These are phyloP conservation scores for Chalciporus sphaerocephalus DNA, from an alignment of 768 basidiomycete genomes.

Conservation along the genomic window DNA sequence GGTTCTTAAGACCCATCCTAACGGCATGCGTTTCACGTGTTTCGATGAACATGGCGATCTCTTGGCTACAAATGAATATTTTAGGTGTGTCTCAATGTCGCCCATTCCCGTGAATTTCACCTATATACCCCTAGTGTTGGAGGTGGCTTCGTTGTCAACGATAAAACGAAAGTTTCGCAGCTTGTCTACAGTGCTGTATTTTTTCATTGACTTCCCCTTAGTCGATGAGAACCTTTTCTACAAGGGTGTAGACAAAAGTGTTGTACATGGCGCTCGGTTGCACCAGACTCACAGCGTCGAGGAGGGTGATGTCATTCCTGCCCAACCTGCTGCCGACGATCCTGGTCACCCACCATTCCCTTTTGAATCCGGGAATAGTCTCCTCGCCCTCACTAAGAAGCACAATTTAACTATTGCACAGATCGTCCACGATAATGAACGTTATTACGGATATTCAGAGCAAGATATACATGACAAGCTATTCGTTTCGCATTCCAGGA, in stretches of 20 bases:
- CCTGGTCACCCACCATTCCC: conserved; percentile 74
- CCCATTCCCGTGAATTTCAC: not conserved
- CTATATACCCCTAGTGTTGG: conserved; percentile 54
- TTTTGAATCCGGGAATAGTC: conserved; percentile 71
- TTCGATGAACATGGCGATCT: conserved; percentile 80
- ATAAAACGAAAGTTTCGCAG: conserved; percentile 75
- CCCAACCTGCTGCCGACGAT: conserved; percentile 18
- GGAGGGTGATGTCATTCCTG: conserved; percentile 13
- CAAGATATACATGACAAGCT: conserved; percentile 75
- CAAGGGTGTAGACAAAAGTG: conserved; percentile 80
- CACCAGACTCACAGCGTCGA: conserved; percentile 55
- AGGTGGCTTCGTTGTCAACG: conserved; percentile 93
- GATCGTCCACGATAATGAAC: conserved; percentile 90
- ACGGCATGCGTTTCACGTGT: conserved; percentile 90
- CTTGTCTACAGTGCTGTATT: not conserved
- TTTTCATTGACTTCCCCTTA: conserved; percentile 24
- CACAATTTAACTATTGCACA: conserved; percentile 93
- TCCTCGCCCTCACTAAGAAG: conserved; percentile 70
- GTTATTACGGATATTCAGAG: conserved; percentile 70
- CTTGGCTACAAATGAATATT: conserved; percentile 93
- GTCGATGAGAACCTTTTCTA: conserved; percentile 95
- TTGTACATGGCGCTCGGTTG: conserved; percentile 75
- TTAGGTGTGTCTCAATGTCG: conserved; percentile 42
- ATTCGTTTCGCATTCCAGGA: not conserved
- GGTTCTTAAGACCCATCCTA: conserved; percentile 84